phyloP scores from a whole-genome alignment of 2,329 filamentous ascomycete species.

The Shiraia bambusicola region DNA sequence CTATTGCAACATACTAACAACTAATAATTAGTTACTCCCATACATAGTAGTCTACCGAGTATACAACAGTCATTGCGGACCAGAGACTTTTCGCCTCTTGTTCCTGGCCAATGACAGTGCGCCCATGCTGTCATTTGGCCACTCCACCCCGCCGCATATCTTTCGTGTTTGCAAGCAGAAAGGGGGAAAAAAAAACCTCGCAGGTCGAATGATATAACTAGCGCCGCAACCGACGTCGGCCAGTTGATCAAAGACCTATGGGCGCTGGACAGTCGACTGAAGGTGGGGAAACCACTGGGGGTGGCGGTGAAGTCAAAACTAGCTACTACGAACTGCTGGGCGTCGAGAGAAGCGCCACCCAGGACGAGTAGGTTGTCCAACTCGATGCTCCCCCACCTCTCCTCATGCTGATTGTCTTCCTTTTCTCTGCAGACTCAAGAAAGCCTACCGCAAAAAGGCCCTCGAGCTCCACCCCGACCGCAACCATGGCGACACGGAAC shows the following conservation, averaged over 20 bases:
- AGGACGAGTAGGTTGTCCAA: slow-evolving; percentile 68
- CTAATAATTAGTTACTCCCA: too few species aligned
- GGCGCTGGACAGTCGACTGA: slow-evolving; percentile 51
- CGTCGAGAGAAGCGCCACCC: slow-evolving; percentile 69
- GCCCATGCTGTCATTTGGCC: slow-evolving; percentile 15
- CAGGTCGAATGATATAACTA: slow-evolving; percentile 11
- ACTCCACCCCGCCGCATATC: slow-evolving; percentile 1
- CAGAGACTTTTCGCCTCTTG: neutral
- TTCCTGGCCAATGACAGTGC: slow-evolving; percentile 15
- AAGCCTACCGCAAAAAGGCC: slow-evolving; percentile 86
- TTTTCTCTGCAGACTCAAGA: slow-evolving; percentile 69
- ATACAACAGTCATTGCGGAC: neutral
- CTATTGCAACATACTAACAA: too few species aligned
- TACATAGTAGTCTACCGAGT: too few species aligned
- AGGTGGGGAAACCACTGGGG: slow-evolving; percentile 21
- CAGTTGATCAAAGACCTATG: slow-evolving; percentile 40
- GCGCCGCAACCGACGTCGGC: slow-evolving; percentile 4
- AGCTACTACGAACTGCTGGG: slow-evolving; percentile 86
- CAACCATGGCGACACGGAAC: slow-evolving; percentile 82
- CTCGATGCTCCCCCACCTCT: neutral
- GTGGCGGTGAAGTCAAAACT: slow-evolving; percentile 56
- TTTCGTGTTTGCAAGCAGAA: slow-evolving; percentile 4
- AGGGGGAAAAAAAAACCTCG: slow-evolving; percentile 8
- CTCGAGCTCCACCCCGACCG: slow-evolving; percentile 93
- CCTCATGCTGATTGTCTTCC: neutral